Conservation (phyloP, 2,329 filamentous ascomycete species). For the Colletotrichum trifolii region DNA sequence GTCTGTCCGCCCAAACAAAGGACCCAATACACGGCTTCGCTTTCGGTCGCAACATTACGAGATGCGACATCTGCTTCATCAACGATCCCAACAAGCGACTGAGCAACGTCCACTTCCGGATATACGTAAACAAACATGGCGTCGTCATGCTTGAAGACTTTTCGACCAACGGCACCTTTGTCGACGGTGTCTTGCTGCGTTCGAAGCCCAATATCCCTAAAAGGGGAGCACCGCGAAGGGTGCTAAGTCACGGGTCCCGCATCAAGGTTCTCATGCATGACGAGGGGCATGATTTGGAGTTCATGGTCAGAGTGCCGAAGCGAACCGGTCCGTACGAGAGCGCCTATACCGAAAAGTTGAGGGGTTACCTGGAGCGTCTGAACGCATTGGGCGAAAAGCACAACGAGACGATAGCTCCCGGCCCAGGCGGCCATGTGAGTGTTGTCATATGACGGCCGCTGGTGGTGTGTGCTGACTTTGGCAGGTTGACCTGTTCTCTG, state of each 20-base stretch:
- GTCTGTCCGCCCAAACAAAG: conserved; percentile 79
- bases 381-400: conserved; percentile 45
- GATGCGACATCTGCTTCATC: conserved; percentile 78
- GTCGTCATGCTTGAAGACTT: conserved; percentile 92
- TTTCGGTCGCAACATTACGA: conserved; percentile 80
- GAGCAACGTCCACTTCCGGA: conserved; percentile 96
- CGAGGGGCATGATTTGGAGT: conserved; percentile 72
- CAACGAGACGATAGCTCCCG: conserved; percentile 59
- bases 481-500: conserved; percentile 45
- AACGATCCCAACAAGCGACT: conserved; percentile 78
- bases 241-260: conserved; percentile 77
- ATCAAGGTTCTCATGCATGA: conserved; percentile 74
- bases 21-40: conserved; percentile 79
- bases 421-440: conserved; percentile 59
- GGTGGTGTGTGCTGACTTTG: conserved; percentile 9
- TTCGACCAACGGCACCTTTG: conserved; percentile 95
- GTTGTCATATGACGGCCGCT: neutral
- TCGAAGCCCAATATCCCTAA: conserved; percentile 49
- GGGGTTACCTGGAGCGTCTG: conserved; percentile 68
- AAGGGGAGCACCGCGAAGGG: conserved; percentile 61
- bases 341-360: conserved; percentile 76
- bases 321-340: conserved; percentile 74
- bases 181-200: conserved; percentile 77
- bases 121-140: conserved; percentile 87
- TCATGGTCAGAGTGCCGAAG: conserved; percentile 86